Base-by-base conservation (phyloP, 2,329 filamentous ascomycete genomes). In the Fonsecaea monophora region DNA sequence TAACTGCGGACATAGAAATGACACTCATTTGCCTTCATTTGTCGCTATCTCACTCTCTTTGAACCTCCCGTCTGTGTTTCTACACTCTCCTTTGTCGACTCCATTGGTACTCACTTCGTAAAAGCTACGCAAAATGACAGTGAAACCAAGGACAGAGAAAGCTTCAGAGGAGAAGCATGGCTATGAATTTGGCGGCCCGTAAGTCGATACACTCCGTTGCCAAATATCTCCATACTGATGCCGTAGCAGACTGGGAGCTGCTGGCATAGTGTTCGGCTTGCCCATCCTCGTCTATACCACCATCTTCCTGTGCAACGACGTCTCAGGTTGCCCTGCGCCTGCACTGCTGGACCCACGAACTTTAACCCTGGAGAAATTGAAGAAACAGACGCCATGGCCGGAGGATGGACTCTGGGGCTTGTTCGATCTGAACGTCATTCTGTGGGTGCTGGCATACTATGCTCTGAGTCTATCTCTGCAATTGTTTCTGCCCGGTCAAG, bases 251-350 rank as follows among this genome's bases (percentile, higher is more conserved):
- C 83, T 89, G 50, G 94, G 93, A 64, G 92, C 91, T 40, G 86
- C 90, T 68, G 85, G 81, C 68, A 92, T 98, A 75, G 91, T 91
- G 7, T 90, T 96, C 74, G 89, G 89, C 64, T 87, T 97, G 0
- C 94, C 94, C 0, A 68, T 93, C 50, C 84, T 94, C 70, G 86
- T 92, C 73, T 96, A 95, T 80, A 77, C 89, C 73, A 90, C 94
- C 76, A 85, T 89, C 55, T 96, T 97, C 76, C 83, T 90, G 74
- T 97, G 94, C 85, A 98, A 97, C 81, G 94, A 98, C 78, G 83
- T 96, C 70, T 90, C 92, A 8, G 94, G 95, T 66, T 98, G 95
- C 76, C 95, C 94, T 55, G 89, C 92, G 2, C 92, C 94, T 3
- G 92, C 91, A 3, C 84, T 94, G 8, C 85, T 96, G 42, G 84